Conservation (phyloP, 2,329 filamentous ascomycete species). For the Colletotrichum endophyticum region DNA sequence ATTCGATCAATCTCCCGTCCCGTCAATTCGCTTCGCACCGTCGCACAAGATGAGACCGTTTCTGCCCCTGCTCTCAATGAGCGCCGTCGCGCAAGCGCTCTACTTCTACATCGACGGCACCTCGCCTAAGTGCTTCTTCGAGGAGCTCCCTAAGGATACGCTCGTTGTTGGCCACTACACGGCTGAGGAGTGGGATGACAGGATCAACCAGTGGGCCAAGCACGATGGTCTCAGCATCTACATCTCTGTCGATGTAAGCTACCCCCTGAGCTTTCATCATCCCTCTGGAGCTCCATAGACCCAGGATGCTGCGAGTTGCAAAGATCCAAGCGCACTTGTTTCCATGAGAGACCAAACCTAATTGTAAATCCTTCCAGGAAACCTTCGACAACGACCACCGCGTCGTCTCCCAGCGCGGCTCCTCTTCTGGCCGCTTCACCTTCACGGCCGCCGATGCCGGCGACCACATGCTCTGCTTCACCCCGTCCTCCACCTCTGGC, state of each 20-base stretch:
- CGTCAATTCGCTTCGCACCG: not conserved
- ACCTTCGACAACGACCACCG: constrained; percentile 98
- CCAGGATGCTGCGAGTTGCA: not conserved
- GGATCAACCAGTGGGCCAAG: constrained; percentile 69
- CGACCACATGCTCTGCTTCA: constrained; percentile 95
- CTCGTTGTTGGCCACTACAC: constrained; percentile 92
- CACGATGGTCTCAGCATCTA: constrained; percentile 81
- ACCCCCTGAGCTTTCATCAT: not conserved
- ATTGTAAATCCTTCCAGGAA: constrained; percentile 60
- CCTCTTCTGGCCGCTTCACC: constrained; percentile 82
- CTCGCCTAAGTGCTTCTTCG: constrained; percentile 93
- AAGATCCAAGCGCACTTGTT: not conserved
- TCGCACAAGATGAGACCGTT: constrained; percentile 59
- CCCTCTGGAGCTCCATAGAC: not conserved
- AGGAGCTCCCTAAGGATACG: constrained; percentile 97
- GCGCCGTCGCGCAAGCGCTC: constrained; percentile 74
- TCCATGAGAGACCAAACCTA: constrained; percentile 3
- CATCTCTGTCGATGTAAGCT: constrained; percentile 83
- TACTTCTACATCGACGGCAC: constrained; percentile 95
- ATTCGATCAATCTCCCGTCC: not conserved
- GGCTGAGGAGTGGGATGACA: constrained; percentile 82
- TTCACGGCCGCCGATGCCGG: constrained; percentile 95
- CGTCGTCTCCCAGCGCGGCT: constrained; percentile 85
- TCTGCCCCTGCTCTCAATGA: constrained; percentile 70
- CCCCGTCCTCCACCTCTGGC: constrained; percentile 75